Evolutionary conservation across 2,329 filamentous ascomycete species (phyloP).

Genomic region (Sclerotinia spermophila): DNA sequence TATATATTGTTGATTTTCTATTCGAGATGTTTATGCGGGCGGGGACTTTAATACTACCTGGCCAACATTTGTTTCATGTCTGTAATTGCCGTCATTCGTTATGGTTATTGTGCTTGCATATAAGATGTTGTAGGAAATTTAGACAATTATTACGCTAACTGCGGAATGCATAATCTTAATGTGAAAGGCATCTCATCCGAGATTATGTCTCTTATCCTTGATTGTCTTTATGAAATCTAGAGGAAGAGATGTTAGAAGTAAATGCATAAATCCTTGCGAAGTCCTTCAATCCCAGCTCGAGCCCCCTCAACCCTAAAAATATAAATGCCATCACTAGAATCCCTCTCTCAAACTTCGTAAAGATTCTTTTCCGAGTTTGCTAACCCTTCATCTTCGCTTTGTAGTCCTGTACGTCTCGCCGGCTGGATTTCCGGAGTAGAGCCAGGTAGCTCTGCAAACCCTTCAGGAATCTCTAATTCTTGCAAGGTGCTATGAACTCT

Average conservation of each 20-base stretch:
- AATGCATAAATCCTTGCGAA: not conserved
- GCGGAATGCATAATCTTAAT: not conserved
- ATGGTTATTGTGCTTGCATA: not conserved
- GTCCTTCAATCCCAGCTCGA: not conserved
- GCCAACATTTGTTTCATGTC: not conserved
- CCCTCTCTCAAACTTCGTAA: not conserved
- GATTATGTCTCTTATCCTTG: not conserved
- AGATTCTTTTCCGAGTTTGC: not conserved
- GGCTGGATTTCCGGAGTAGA: not conserved
- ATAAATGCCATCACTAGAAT: not conserved
- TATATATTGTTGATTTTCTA: accelerated
- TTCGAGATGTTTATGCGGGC: not conserved
- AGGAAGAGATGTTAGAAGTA: not conserved
- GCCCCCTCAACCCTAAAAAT: not conserved
- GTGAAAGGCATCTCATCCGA: too few species aligned
- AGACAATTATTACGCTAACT: not conserved
- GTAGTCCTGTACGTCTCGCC: not conserved
- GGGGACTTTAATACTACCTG: not conserved
- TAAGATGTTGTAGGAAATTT: not conserved
- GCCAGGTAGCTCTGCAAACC: not conserved
- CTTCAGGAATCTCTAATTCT: not conserved
- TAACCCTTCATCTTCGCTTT: too few species aligned
- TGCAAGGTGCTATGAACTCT: not conserved
- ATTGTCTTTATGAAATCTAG: not conserved
- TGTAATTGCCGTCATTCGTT: not conserved